phyloP scores from a whole-genome alignment of 1,284 basidiomycete genomes.

The Quambalaria eucalypti region DNA sequence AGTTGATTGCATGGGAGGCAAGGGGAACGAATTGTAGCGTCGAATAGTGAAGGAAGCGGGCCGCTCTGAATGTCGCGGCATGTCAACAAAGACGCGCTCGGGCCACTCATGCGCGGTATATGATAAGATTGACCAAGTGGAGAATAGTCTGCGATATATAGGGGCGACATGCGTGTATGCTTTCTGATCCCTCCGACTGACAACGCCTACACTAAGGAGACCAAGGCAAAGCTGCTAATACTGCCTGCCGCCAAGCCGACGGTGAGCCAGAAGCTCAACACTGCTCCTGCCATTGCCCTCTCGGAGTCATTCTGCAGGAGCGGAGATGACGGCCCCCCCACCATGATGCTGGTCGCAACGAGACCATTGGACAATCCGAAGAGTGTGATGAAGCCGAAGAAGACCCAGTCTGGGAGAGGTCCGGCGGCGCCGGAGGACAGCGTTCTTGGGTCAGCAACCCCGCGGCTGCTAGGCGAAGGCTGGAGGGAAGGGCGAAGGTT shows the following conservation, averaged over 20 bases:
- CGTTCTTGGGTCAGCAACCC: too few relatives aligned
- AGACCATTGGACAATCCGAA: constrained; percentile 34
- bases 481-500: constrained; percentile 10
- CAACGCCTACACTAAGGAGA: not conserved
- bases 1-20: too few relatives aligned
- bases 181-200: too few relatives aligned
- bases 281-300: constrained; percentile 18
- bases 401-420: constrained; percentile 6
- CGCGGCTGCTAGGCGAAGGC: too few relatives aligned
- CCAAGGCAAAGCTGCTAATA: constrained; percentile 15
- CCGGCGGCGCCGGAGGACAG: not conserved
- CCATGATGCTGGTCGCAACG: constrained; percentile 30
- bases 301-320: constrained; percentile 11
- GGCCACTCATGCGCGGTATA: too few relatives aligned
- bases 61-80: too few relatives aligned
- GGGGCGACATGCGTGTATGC: too few relatives aligned
- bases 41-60: too few relatives aligned
- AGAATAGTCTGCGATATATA: too few relatives aligned
- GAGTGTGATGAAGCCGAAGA: constrained; percentile 27
- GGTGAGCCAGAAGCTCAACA: constrained; percentile 37
- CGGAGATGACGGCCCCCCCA: constrained; percentile 20
- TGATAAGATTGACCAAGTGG: too few relatives aligned
- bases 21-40: too few relatives aligned
- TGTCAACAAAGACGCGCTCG: too few relatives aligned
- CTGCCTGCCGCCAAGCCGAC: constrained; percentile 34